These are phyloP conservation scores for Candida neerlandica DNA, from an alignment of 1,139 yeast genomes.

Conservation along the genomic window DNA sequence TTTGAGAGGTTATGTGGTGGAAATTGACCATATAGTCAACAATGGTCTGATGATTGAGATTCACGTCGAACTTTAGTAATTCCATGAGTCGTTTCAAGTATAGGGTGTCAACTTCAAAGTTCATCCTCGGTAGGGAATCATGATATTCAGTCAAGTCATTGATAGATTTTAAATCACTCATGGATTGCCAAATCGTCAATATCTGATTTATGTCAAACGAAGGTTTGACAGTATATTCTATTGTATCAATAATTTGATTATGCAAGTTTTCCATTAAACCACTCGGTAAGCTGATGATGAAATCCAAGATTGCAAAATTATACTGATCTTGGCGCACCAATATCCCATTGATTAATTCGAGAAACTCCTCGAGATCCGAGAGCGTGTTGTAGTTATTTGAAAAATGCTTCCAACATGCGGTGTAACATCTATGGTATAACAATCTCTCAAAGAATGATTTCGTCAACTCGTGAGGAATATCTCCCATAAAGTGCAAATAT, in stretches of 20 bases:
- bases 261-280: constrained; percentile 9
- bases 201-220: constrained; percentile 4
- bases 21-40: not conserved
- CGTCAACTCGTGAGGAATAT: constrained; percentile 16
- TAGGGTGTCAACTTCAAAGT: constrained; percentile 3
- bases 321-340: constrained; percentile 5
- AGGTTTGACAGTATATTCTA: constrained; percentile 7
- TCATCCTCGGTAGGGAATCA: not conserved
- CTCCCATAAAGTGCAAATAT: constrained; percentile 22
- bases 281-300: constrained; percentile 14
- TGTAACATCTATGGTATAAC: constrained; percentile 34
- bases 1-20: constrained; percentile 7
- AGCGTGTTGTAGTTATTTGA: constrained; percentile 31
- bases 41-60: not conserved
- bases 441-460: constrained; percentile 29
- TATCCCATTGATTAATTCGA: constrained; percentile 21
- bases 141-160: constrained; percentile 5
- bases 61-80: not conserved
- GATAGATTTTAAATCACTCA: constrained; percentile 4
- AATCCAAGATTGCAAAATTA: constrained; percentile 13
- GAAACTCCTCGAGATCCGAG: constrained; percentile 40
- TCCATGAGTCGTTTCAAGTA: constrained; percentile 11
- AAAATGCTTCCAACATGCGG: constrained; percentile 33
- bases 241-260: constrained; percentile 11
- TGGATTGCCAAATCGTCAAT: constrained; percentile 3